phyloP scores from a whole-genome alignment of 1,139 yeast genomes.

The Saccharomycopsis hybrid region DNA sequence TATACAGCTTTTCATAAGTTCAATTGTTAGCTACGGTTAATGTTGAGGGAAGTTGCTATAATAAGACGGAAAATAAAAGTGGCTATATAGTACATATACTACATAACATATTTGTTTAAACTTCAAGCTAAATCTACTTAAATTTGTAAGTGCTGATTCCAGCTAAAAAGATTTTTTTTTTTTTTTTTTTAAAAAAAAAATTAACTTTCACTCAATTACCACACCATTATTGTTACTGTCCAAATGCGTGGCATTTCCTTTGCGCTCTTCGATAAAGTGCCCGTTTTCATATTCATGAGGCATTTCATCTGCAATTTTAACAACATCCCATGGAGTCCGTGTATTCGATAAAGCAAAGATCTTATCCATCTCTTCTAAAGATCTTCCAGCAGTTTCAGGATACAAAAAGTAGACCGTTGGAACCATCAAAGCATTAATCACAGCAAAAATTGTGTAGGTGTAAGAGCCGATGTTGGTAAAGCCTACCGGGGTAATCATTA shows the following conservation, averaged over 20 bases:
- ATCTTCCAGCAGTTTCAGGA: slow-evolving; percentile 31
- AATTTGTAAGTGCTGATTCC: too few relatives aligned
- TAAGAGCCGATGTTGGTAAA: slow-evolving; percentile 38
- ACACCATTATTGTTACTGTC: too few relatives aligned
- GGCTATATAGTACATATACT: too few relatives aligned
- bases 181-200: too few relatives aligned
- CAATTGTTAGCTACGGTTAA: too few relatives aligned
- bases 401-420: slow-evolving; percentile 39
- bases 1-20: too few relatives aligned
- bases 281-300: slow-evolving; percentile 30
- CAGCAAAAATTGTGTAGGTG: slow-evolving; percentile 39
- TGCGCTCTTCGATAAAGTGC: slow-evolving; percentile 18
- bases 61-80: too few relatives aligned
- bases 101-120: too few relatives aligned
- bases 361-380: slow-evolving; percentile 31
- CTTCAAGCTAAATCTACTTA: too few relatives aligned
- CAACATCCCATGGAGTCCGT: slow-evolving; percentile 34
- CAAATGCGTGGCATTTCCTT: slow-evolving; percentile 1
- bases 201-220: too few relatives aligned
- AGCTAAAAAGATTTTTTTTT: too few relatives aligned
- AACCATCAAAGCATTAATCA: slow-evolving; percentile 38
- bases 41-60: too few relatives aligned
- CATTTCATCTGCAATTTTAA: slow-evolving; percentile 32
- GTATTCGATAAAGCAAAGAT: slow-evolving; percentile 27
- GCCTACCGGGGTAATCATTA: slow-evolving; percentile 48